phyloP scores from a whole-genome alignment of 2,329 filamentous ascomycete genomes.

The Pseudogymnoascus sp. region DNA sequence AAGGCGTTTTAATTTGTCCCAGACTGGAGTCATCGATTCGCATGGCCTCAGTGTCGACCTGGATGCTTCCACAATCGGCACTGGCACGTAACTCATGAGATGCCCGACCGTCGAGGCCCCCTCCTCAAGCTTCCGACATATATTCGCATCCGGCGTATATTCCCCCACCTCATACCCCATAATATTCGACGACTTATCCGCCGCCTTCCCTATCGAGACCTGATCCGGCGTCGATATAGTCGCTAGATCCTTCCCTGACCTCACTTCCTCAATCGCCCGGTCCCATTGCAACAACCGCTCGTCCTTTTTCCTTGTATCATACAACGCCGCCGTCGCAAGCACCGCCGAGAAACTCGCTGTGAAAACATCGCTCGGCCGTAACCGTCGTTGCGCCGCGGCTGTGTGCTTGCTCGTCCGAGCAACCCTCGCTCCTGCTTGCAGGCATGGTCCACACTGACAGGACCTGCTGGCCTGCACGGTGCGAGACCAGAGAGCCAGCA shows the following conservation, averaged over 20 bases:
- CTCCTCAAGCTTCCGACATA: background rate
- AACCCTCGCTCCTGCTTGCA: constrained; percentile 36
- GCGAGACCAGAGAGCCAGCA: constrained; percentile 63
- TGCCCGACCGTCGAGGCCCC: background rate
- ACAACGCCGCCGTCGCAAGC: constrained; percentile 54
- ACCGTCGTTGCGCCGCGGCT: constrained; percentile 39
- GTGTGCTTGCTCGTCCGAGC: constrained; percentile 39
- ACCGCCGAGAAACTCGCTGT: constrained; percentile 62
- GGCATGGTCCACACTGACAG: constrained; percentile 56
- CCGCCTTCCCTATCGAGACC: constrained; percentile 8
- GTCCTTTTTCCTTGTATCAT: constrained; percentile 53
- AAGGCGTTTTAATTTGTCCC: background rate
- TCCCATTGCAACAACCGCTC: constrained; percentile 53
- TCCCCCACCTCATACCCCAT: constrained; percentile 3
- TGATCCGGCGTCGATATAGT: background rate
- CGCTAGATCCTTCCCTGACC: constrained; percentile 18
- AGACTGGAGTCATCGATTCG: background rate
- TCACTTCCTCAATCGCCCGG: constrained; percentile 45
- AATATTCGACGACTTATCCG: constrained; percentile 1
- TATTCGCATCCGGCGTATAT: constrained; percentile 5
- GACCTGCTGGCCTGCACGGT: constrained; percentile 51
- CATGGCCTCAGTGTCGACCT: background rate
- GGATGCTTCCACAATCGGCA: background rate
- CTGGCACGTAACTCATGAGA: background rate
- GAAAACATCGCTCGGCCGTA: constrained; percentile 45